Percentiles rank a stretch among this genome's conserved stretches.
Conservation (phyloP, 805 yeast genomes). For the Candida verbasci region DNA sequence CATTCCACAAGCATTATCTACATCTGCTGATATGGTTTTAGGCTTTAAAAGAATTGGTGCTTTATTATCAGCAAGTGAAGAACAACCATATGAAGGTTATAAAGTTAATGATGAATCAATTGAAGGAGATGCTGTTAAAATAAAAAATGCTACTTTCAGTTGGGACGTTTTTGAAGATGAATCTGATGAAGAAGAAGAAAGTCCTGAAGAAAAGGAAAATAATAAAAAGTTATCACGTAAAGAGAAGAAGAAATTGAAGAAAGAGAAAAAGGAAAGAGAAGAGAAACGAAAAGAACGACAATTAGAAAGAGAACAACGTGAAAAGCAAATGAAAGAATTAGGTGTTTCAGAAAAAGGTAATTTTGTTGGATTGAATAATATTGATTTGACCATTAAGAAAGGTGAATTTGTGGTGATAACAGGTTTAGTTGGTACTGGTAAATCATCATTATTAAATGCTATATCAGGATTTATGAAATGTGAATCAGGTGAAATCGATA, state of each 20-base stretch:
- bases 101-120: constrained; percentile 3
- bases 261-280: constrained; percentile 7
- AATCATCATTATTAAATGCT: constrained; percentile 67
- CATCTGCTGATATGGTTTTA: constrained; percentile 60
- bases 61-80: constrained; percentile 41
- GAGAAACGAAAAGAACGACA: constrained; percentile 5
- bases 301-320: constrained; percentile 6
- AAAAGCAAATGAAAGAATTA: constrained; percentile 3
- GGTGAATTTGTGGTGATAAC: constrained; percentile 75
- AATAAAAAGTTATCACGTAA: constrained; percentile 11
- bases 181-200: constrained; percentile 10
- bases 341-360: constrained; percentile 4
- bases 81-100: constrained; percentile 16
- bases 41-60: constrained; percentile 55
- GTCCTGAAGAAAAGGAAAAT: constrained; percentile 11
- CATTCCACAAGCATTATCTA: constrained; percentile 61
- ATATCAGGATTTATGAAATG: constrained; percentile 68
- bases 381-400: constrained; percentile 50
- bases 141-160: constrained; percentile 53
- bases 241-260: constrained; percentile 19
- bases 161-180: constrained; percentile 49
- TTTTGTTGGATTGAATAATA: constrained; percentile 44
- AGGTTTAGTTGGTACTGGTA: constrained; percentile 82
- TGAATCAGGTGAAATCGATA: constrained; percentile 44
- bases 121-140: constrained; percentile 34